phyloP scores from a whole-genome alignment of 176 grass and related monocot genomes.

The Hsuehochloa calcarea region DNA sequence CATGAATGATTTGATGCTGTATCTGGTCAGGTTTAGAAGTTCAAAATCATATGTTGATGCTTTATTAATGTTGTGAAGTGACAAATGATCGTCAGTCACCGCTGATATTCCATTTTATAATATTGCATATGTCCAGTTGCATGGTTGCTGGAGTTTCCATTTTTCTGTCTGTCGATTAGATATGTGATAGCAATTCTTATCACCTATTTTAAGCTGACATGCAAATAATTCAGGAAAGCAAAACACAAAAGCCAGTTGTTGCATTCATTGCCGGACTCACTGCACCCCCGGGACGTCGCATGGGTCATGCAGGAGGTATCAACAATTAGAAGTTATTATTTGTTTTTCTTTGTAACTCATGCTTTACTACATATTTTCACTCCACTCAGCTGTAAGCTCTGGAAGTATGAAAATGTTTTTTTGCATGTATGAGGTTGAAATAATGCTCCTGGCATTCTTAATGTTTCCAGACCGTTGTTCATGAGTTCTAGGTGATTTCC shows the following conservation, averaged over 20 bases:
- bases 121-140: not conserved
- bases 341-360: constrained; percentile 1
- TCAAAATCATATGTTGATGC: not conserved
- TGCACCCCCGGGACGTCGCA: constrained; percentile 92
- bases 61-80: constrained; percentile 13
- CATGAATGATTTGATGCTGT: not conserved
- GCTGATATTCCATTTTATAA: not conserved
- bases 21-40: constrained; percentile 4
- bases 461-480: not conserved
- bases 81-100: not conserved
- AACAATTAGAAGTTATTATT: constrained; percentile 10
- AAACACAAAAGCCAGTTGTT: constrained; percentile 89
- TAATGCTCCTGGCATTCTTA: not conserved
- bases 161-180: not conserved
- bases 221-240: constrained; percentile 64
- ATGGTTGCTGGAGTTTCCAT: not conserved
- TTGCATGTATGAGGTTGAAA: not conserved
- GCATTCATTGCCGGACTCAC: constrained; percentile 99
- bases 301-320: constrained; percentile 99
- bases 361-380: not conserved
- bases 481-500: not conserved
- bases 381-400: not conserved
- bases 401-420: not conserved
- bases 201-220: constrained; percentile 16
- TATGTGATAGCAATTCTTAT: not conserved